Evolutionary conservation across 2,329 filamentous ascomycete genomes (phyloP).

Genomic region (Botrytis elliptica): DNA sequence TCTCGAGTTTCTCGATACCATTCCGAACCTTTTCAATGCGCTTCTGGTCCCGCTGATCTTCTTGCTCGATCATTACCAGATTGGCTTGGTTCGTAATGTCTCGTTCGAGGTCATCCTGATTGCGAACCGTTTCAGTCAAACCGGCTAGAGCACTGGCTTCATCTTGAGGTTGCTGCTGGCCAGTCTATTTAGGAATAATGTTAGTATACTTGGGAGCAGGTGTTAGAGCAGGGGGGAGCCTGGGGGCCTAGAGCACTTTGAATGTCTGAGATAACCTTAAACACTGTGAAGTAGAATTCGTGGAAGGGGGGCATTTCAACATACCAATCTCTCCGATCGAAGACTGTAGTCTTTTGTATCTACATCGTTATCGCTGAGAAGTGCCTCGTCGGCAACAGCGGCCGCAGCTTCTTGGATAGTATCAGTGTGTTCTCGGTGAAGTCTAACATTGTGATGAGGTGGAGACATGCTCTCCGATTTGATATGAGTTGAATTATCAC

Average conservation of each 20-base stretch:
- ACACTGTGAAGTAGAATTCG: not conserved
- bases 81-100: constrained; percentile 71
- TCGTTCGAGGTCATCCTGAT: constrained; percentile 87
- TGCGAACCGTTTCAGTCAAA: constrained; percentile 68
- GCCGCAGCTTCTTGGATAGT: constrained; percentile 33
- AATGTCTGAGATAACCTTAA: not conserved
- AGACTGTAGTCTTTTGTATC: constrained; percentile 44
- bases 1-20: constrained; percentile 59
- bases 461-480: constrained; percentile 18
- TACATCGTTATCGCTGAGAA: constrained; percentile 22
- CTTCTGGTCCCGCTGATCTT: constrained; percentile 62
- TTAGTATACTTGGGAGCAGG: not conserved
- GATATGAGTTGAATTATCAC: not conserved
- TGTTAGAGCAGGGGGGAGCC: not conserved
- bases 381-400: constrained; percentile 27
- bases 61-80: constrained; percentile 57
- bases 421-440: constrained; percentile 26
- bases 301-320: not conserved
- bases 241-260: not conserved
- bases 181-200: constrained; percentile 43
- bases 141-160: constrained; percentile 49
- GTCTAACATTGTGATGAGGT: constrained; percentile 21
- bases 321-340: constrained; percentile 65
- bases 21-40: constrained; percentile 58
- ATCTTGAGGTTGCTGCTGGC: constrained; percentile 51